These are phyloP conservation scores for Allomyces macrogynus DNA, from an alignment of 192 early-diverging fungal species.

Conservation along the genomic window DNA sequence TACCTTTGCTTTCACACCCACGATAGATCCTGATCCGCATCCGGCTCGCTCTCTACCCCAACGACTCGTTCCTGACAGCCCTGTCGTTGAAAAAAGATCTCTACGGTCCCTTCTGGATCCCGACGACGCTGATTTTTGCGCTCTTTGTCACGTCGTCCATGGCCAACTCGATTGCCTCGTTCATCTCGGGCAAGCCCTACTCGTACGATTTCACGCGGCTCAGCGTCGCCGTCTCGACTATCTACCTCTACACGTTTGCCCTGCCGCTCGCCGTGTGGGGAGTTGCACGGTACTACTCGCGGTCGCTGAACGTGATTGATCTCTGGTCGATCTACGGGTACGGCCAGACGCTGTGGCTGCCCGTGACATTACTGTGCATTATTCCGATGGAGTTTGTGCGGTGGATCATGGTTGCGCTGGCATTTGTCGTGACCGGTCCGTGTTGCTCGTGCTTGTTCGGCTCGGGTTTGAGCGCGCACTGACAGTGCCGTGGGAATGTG, in stretches of 20 bases:
- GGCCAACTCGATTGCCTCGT: constrained; percentile 58
- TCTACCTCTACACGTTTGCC: constrained; percentile 63
- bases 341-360: constrained; percentile 79
- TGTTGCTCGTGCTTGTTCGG: too few species aligned
- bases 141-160: constrained; percentile 85
- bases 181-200: constrained; percentile 29
- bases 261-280: constrained; percentile 58
- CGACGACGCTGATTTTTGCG: constrained; percentile 88
- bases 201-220: constrained; percentile 63
- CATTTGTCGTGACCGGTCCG: constrained; percentile 42
- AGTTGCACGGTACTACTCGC: constrained; percentile 65
- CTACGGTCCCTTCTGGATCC: constrained; percentile 97
- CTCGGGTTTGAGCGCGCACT: too few species aligned
- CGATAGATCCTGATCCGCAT: constrained; percentile 58
- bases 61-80: constrained; percentile 61
- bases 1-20: background rate
- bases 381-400: constrained; percentile 18
- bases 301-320: constrained; percentile 65
- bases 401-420: constrained; percentile 65
- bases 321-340: constrained; percentile 79
- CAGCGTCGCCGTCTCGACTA: constrained; percentile 53
- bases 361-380: constrained; percentile 28
- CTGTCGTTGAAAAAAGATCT: constrained; percentile 75
- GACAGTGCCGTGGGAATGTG: too few species aligned
- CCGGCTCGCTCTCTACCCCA: constrained; percentile 43